These are phyloP conservation scores for Priceomyces haplophilus DNA, from an alignment of 805 yeast genomes.

Conservation along the genomic window DNA sequence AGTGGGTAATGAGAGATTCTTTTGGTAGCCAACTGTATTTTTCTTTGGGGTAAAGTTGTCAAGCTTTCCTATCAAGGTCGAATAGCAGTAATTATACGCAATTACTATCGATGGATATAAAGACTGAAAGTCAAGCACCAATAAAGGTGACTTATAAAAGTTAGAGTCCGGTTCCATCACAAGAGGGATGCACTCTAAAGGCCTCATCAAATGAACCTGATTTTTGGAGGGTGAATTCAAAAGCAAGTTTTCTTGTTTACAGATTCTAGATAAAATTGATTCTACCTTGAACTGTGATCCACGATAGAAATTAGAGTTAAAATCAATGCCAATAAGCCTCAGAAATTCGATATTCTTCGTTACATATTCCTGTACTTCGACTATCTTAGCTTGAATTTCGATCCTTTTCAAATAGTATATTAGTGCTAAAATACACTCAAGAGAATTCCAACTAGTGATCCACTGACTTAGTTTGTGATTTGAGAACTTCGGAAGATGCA, in stretches of 20 bases:
- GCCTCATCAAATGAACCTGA: slow-evolving; percentile 79
- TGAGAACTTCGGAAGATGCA: slow-evolving; percentile 62
- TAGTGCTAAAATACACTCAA: slow-evolving; percentile 31
- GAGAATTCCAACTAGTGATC: slow-evolving; percentile 11
- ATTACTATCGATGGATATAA: slow-evolving; percentile 89
- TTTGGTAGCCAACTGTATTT: slow-evolving; percentile 56
- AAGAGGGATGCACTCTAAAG: slow-evolving; percentile 83
- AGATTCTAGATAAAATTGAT: slow-evolving; percentile 69
- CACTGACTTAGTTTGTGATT: slow-evolving; percentile 44
- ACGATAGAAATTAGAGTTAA: slow-evolving; percentile 77
- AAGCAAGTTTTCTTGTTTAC: slow-evolving; percentile 72
- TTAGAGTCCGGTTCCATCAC: slow-evolving; percentile 90
- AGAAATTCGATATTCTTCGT: slow-evolving; percentile 78
- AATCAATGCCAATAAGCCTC: slow-evolving; percentile 83
- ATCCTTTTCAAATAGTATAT: slow-evolving; percentile 48
- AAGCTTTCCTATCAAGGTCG: slow-evolving; percentile 65
- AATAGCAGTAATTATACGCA: slow-evolving; percentile 86
- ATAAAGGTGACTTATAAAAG: slow-evolving; percentile 82
- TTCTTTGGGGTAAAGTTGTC: slow-evolving; percentile 46
- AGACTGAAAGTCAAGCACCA: slow-evolving; percentile 91
- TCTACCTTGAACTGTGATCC: slow-evolving; percentile 97
- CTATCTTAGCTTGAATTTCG: slow-evolving; percentile 42
- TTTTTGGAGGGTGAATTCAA: slow-evolving; percentile 74
- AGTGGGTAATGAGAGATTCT: slow-evolving; percentile 41
- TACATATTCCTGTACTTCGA: slow-evolving; percentile 63